These are phyloP conservation scores for Ceratobasidium sp. DNA, from an alignment of 1,284 basidiomycete species.

Conservation along the genomic window DNA sequence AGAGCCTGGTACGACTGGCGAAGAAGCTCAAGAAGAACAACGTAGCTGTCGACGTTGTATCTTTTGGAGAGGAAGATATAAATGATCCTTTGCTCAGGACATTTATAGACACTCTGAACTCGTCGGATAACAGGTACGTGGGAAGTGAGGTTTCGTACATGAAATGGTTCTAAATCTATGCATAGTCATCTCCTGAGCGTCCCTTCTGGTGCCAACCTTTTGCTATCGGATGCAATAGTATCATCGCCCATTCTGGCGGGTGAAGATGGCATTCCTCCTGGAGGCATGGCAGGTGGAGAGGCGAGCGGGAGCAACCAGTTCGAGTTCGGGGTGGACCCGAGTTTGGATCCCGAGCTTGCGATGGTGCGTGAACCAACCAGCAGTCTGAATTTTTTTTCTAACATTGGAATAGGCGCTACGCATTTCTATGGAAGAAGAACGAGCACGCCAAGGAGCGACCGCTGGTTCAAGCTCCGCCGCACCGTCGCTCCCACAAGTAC, in stretches of 20 bases:
- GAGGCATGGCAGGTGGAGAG: conserved; percentile 57
- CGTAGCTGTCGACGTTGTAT: conserved; percentile 91
- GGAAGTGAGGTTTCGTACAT: conserved; percentile 39
- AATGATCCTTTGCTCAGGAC: conserved; percentile 67
- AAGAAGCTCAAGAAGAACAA: conserved; percentile 99
- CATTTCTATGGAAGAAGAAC: conserved; percentile 97
- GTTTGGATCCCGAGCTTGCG: conserved; percentile 94
- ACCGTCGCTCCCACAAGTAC: conserved; percentile 41
- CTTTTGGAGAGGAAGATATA: conserved; percentile 71
- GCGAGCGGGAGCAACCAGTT: conserved; percentile 64
- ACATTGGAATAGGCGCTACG: conserved; percentile 75
- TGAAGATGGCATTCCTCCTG: conserved; percentile 66
- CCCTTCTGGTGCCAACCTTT: conserved; percentile 70
- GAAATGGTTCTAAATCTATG: conserved; percentile 22
- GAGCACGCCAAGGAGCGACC: conserved; percentile 81
- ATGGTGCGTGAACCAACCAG: conserved; percentile 67
- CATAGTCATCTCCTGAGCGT: conserved; percentile 83
- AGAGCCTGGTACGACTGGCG: conserved; percentile 83
- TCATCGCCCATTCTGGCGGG: conserved; percentile 83
- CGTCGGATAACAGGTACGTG: conserved; percentile 80
- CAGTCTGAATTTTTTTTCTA: not conserved
- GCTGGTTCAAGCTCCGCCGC: conserved; percentile 49
- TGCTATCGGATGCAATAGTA: conserved; percentile 86
- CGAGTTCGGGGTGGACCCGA: conserved; percentile 93
- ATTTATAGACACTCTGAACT: conserved; percentile 80